Base-by-base conservation (phyloP, 1,139 yeast species). In the Saccharomyces pastorianus region DNA sequence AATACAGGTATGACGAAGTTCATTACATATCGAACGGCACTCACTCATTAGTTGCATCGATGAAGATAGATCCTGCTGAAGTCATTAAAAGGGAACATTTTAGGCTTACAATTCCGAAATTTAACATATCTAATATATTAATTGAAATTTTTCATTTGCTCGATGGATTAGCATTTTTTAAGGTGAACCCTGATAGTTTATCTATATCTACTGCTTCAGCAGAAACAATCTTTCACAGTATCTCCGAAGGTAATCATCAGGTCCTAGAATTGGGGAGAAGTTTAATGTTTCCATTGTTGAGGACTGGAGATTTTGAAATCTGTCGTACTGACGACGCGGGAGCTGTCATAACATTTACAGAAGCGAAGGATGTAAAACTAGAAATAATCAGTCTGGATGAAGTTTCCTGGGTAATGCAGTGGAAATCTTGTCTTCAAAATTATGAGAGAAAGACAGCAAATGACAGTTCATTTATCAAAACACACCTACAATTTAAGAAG, bases 241-340 rank as follows among this genome's bases (percentile, higher is more conserved):
- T 57, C 4, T 47, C 53, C 8, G 48, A 52, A 46, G 53, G 59
- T 25, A 38, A 53, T 31, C 42, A 51, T 38, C 51, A 53, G 25
- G 29, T 52, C 20, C 49, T 56, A 49, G 62, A 67, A 47, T 61
- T 72, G 11, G 73, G 73, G 6, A 58, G 73, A 38, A 64, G 70
- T 17, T 59, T 73, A 29, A 59, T 72, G 53, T 72, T 72, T 57
- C 72, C 73, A 2, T 59, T 68, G 3, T 64, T 72, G 49, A 61
- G 71, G 32, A 57, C 58, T 14, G 67, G 69, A 20, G 74, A 71
- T 46, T 57, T 72, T 20, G 56, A 59, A 20, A 55, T 62, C 51
- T 54, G 57, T 7, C 46, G 28, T 6, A 29, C 51, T 27, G 23
- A 49, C 2, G 38, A 51, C 5, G 29, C 51, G 3, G 57, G 58